Evolutionary conservation across 148 eudicot species (phyloP).

Genomic region (Camellia granthamiana): DNA sequence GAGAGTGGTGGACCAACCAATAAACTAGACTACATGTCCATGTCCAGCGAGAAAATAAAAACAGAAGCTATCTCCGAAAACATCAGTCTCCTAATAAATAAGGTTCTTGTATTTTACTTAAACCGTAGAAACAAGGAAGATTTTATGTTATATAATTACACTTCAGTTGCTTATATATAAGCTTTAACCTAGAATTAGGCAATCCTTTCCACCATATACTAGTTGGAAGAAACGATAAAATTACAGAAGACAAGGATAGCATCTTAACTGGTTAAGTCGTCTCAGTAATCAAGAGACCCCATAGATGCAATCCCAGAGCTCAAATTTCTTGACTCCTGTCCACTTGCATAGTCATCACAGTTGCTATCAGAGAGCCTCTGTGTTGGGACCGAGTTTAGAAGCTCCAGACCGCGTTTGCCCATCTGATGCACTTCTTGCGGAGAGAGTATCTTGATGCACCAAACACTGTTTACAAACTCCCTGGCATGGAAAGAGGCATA

Average conservation of each 20-base stretch:
- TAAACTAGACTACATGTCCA: no score
- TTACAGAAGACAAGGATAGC: neutral
- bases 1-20: neutral
- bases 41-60: neutral
- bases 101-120: neutral
- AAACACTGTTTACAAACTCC: conserved; percentile 75
- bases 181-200: conserved; percentile 16
- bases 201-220: conserved; percentile 8
- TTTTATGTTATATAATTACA: conserved; percentile 18
- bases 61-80: conserved; percentile 19
- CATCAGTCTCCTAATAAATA: neutral
- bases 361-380: conserved; percentile 40
- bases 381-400: conserved; percentile 44
- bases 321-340: conserved; percentile 41
- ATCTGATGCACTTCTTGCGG: conserved; percentile 74
- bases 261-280: neutral
- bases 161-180: conserved; percentile 3
- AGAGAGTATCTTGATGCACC: conserved; percentile 80
- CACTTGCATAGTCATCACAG: conserved; percentile 42
- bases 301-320: conserved; percentile 50
- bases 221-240: conserved; percentile 10
- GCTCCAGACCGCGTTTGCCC: conserved; percentile 59
- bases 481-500: conserved; percentile 24
- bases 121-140: conserved; percentile 1
- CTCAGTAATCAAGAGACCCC: conserved; percentile 61